Evolutionary conservation across 2,329 filamentous ascomycete genomes (phyloP).

Genomic region (Ascochyta lentis): DNA sequence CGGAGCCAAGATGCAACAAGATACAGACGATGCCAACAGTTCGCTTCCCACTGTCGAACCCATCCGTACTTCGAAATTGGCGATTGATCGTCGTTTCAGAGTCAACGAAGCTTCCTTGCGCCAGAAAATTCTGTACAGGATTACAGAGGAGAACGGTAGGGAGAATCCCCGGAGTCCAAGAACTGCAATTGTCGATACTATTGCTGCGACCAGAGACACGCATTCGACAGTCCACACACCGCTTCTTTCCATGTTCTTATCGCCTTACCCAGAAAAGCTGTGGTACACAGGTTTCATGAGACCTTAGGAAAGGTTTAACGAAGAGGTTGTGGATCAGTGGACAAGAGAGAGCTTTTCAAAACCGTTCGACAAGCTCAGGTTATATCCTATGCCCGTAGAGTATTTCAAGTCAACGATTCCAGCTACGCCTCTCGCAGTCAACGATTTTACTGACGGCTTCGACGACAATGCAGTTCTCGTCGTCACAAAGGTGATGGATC

Average conservation of each 20-base stretch:
- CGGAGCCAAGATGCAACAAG: neutral
- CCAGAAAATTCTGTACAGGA: neutral
- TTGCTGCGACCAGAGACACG: neutral
- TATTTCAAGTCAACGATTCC: neutral
- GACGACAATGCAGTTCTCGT: conserved; percentile 15
- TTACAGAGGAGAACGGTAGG: neutral
- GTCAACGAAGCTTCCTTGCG: neutral
- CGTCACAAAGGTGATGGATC: conserved; percentile 8
- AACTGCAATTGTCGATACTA: neutral
- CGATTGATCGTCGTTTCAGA: neutral
- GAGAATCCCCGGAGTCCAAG: neutral
- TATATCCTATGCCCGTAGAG: neutral
- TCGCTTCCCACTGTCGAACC: neutral
- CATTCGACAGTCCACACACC: neutral
- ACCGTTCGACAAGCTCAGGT: conserved; percentile 14
- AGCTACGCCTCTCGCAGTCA: neutral
- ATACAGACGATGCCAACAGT: neutral
- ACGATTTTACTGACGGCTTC: conserved; percentile 11
- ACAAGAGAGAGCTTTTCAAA: neutral
- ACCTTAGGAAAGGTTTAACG: conserved; percentile 18
- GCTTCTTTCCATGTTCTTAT: neutral
- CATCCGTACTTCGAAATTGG: neutral
- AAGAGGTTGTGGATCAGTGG: conserved; percentile 6
- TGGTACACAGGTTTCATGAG: conserved; percentile 29
- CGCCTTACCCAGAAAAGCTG: conserved; percentile 6